Evolutionary conservation across 768 basidiomycete genomes (phyloP).

Genomic region (Nevesoporus exiguus): DNA sequence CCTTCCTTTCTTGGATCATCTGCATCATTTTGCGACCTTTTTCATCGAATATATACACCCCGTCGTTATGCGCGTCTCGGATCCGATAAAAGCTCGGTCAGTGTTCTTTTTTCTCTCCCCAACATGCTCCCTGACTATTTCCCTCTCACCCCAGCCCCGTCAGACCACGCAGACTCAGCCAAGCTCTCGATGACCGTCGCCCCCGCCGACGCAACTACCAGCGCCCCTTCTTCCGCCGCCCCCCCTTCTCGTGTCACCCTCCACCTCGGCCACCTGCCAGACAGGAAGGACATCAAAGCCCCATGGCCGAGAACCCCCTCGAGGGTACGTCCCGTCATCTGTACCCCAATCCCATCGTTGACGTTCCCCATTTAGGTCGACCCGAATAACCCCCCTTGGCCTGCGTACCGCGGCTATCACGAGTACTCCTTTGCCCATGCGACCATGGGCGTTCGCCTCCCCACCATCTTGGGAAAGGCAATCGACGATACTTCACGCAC

Average conservation of each 20-base stretch:
- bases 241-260: conserved; percentile 64
- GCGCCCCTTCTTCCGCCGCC: conserved; percentile 16
- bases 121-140: conserved; percentile 20
- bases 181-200: conserved; percentile 6
- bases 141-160: conserved; percentile 30
- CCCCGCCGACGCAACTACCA: conserved; percentile 1
- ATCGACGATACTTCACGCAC: conserved; percentile 90
- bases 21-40: conserved; percentile 5
- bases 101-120: background rate
- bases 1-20: conserved; percentile 29
- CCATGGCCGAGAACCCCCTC: conserved; percentile 76
- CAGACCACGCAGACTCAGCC: conserved; percentile 13
- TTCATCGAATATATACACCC: conserved; percentile 24
- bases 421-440: conserved; percentile 86
- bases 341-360: background rate
- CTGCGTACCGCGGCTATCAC: conserved; percentile 77
- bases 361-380: conserved; percentile 47
- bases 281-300: conserved; percentile 67
- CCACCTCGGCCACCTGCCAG: conserved; percentile 70
- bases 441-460: conserved; percentile 94
- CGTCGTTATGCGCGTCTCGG: background rate
- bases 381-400: conserved; percentile 82
- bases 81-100: conserved; percentile 10
- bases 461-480: conserved; percentile 93
- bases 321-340: conserved; percentile 39